phyloP scores from a whole-genome alignment of 2,329 filamentous ascomycete species.

The Rutstroemia sp. region DNA sequence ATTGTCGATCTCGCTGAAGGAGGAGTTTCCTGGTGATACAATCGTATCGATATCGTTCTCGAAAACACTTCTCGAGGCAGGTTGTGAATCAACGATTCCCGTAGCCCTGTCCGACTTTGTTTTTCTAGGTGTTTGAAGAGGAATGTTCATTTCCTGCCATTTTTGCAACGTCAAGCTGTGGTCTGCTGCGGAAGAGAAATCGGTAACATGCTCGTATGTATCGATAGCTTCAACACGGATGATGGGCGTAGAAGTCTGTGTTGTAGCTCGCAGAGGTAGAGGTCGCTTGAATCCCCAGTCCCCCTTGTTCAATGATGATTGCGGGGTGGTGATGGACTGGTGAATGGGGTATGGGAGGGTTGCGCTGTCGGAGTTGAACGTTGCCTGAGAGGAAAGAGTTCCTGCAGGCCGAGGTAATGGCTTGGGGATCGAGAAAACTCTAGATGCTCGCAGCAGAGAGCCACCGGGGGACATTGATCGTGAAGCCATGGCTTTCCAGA shows the following conservation, averaged over 20 bases:
- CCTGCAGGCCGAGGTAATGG: constrained; percentile 57
- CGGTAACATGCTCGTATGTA: constrained; percentile 80
- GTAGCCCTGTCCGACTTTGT: not conserved
- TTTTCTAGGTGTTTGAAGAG: constrained; percentile 48
- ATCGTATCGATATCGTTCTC: constrained; percentile 51
- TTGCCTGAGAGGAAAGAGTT: constrained; percentile 40
- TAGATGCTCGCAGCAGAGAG: constrained; percentile 73
- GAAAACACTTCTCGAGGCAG: constrained; percentile 45
- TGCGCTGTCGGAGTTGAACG: constrained; percentile 55
- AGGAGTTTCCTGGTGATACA: constrained; percentile 25
- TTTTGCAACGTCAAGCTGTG: constrained; percentile 76
- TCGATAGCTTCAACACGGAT: constrained; percentile 74
- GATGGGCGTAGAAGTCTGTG: constrained; percentile 63
- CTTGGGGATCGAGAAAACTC: constrained; percentile 80
- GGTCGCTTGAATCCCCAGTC: constrained; percentile 92
- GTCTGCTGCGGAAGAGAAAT: constrained; percentile 77
- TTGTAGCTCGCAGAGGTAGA: constrained; percentile 68
- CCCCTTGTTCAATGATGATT: constrained; percentile 63
- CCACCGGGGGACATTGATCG: constrained; percentile 50
- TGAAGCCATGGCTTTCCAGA: constrained; percentile 23
- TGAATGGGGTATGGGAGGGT: constrained; percentile 75
- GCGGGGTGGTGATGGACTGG: constrained; percentile 73
- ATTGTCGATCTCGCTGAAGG: constrained; percentile 33
- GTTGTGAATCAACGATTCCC: not conserved
- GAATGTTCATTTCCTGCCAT: constrained; percentile 74